These are phyloP conservation scores for Colletotrichum costaricense DNA, from an alignment of 2,329 filamentous ascomycete species.

Conservation along the genomic window DNA sequence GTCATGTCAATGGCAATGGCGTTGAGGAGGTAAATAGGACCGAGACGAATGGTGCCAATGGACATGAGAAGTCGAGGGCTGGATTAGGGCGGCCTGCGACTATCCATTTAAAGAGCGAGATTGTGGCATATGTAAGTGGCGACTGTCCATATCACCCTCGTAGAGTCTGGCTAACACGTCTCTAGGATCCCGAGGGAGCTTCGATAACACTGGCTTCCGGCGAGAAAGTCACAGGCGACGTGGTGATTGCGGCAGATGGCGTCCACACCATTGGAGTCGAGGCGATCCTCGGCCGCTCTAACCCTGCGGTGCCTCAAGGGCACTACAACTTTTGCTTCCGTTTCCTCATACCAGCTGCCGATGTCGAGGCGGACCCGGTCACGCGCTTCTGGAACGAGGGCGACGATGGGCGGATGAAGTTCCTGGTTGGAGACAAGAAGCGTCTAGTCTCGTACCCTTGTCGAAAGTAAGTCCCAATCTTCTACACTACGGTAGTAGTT, in stretches of 20 bases:
- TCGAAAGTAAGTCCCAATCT: slow-evolving; percentile 40
- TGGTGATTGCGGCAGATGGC: slow-evolving; percentile 58
- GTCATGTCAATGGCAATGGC: background rate
- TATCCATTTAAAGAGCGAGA: slow-evolving; percentile 39
- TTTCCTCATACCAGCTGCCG: slow-evolving; percentile 46
- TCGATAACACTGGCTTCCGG: slow-evolving; percentile 45
- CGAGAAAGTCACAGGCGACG: slow-evolving; percentile 44
- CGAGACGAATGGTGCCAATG: background rate
- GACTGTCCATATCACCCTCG: background rate
- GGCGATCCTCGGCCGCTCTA: slow-evolving; percentile 41
- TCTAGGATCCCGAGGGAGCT: slow-evolving; percentile 40
- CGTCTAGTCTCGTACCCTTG: slow-evolving; percentile 49
- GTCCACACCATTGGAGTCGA: slow-evolving; percentile 48
- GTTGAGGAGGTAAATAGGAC: background rate
- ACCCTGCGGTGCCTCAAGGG: slow-evolving; percentile 41
- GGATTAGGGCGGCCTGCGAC: slow-evolving; percentile 40
- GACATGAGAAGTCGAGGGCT: background rate
- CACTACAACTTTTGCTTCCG: slow-evolving; percentile 49
- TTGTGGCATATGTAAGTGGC: slow-evolving; percentile 42
- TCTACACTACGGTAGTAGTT: no score
- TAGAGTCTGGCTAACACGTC: background rate
- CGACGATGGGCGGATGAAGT: slow-evolving; percentile 36
- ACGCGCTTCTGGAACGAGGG: slow-evolving; percentile 45
- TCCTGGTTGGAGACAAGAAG: slow-evolving; percentile 38
- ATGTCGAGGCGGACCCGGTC: slow-evolving; percentile 44